These are phyloP conservation scores for Apiotrichum mycotoxinovorans DNA, from an alignment of 1,284 basidiomycete species.

Conservation along the genomic window DNA sequence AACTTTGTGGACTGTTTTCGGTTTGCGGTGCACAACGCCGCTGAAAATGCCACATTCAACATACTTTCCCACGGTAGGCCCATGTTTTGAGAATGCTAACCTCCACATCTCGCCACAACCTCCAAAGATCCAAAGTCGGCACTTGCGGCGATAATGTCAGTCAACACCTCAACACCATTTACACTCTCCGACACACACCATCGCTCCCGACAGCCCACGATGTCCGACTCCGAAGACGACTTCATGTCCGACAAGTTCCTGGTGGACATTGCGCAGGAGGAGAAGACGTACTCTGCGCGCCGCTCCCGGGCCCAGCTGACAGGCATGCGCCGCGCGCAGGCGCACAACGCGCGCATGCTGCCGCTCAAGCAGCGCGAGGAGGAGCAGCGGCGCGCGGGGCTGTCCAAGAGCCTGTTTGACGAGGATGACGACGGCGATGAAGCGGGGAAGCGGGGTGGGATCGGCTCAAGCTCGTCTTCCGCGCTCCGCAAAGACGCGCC, in stretches of 20 bases:
- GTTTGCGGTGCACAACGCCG: no score
- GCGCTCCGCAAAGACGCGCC: background rate
- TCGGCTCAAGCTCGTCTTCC: background rate
- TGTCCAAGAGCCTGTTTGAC: slow-evolving; percentile 41
- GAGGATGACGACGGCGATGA: background rate
- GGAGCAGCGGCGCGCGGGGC: slow-evolving; percentile 34
- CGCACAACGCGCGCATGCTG: slow-evolving; percentile 27
- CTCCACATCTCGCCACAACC: no score
- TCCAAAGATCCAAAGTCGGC: no score
- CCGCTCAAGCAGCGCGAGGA: slow-evolving; percentile 29
- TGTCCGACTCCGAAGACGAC: slow-evolving; percentile 50
- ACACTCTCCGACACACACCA: background rate
- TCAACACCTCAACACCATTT: background rate
- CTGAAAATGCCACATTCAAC: no score
- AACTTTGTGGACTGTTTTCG: no score
- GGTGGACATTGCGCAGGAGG: slow-evolving; percentile 21
- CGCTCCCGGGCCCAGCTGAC: slow-evolving; percentile 25
- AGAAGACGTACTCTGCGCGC: slow-evolving; percentile 35
- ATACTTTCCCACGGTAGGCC: no score
- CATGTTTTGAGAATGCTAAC: no score
- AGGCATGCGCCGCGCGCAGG: slow-evolving; percentile 29
- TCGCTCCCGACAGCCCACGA: slow-evolving; percentile 8
- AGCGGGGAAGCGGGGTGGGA: background rate
- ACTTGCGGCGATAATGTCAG: no score
- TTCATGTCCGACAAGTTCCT: slow-evolving; percentile 53